phyloP scores from a whole-genome alignment of 371 early-diverging fungal species.

The Vairimorpha necatrix region DNA sequence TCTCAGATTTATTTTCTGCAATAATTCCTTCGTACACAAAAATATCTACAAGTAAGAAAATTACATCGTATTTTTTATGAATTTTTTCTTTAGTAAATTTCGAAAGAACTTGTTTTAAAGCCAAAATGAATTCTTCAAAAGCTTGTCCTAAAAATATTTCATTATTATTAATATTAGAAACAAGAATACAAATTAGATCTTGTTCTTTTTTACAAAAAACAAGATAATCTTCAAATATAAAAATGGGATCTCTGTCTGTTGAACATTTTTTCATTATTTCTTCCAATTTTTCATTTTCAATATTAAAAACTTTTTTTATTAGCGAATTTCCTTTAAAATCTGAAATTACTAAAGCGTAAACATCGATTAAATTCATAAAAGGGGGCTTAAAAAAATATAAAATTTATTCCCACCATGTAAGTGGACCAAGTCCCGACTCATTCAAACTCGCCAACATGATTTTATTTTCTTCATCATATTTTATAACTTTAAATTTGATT shows the following conservation, averaged over 20 bases:
- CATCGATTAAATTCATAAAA: conserved; percentile 30
- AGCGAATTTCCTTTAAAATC: conserved; percentile 21
- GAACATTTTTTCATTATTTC: conserved; percentile 10
- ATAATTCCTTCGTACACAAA: conserved; percentile 64
- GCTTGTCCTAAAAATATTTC: conserved; percentile 60
- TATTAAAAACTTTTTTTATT: conserved; percentile 14
- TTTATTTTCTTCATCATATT: background rate
- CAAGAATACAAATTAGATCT: conserved; percentile 51
- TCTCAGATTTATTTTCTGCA: conserved; percentile 48
- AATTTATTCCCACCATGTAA: conserved; percentile 48
- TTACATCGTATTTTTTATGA: conserved; percentile 61
- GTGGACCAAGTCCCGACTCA: conserved; percentile 43
- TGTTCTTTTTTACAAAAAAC: conserved; percentile 54
- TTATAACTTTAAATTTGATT: conserved; percentile 40
- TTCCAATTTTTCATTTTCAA: background rate
- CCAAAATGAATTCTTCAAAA: conserved; percentile 55
- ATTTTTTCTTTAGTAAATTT: conserved; percentile 46
- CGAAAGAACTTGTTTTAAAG: conserved; percentile 47
- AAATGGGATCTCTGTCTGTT: conserved; percentile 21
- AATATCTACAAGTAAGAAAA: conserved; percentile 49
- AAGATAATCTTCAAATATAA: conserved; percentile 38
- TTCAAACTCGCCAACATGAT: conserved; percentile 17
- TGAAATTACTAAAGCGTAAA: conserved; percentile 29
- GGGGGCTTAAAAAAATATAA: conserved; percentile 1
- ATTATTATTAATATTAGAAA: conserved; percentile 51